These are phyloP conservation scores for Mollisiaceae sp. DNA, from an alignment of 2,329 filamentous ascomycete genomes.

Conservation along the genomic window DNA sequence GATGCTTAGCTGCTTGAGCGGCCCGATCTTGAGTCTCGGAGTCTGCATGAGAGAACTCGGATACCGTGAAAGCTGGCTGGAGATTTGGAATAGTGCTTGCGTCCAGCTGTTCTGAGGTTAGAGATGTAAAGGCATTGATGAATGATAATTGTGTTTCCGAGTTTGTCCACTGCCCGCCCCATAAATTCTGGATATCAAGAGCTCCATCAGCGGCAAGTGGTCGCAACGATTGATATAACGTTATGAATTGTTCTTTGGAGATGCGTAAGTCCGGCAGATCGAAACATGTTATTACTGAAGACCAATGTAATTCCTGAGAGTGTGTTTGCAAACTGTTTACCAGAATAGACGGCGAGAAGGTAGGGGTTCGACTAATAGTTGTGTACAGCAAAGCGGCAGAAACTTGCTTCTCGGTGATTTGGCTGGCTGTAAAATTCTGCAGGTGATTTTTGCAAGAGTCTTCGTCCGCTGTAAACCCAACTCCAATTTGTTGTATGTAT, in stretches of 20 bases:
- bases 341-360: conserved; percentile 58
- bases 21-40: conserved; percentile 64
- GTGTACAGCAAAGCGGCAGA: conserved; percentile 76
- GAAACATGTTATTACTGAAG: conserved; percentile 77
- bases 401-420: conserved; percentile 81
- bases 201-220: conserved; percentile 68
- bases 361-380: conserved; percentile 61
- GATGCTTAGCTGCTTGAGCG: conserved; percentile 76
- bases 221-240: conserved; percentile 78
- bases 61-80: conserved; percentile 73
- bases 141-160: conserved; percentile 93
- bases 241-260: conserved; percentile 79
- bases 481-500: conserved; percentile 75
- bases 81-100: conserved; percentile 84
- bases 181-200: conserved; percentile 86
- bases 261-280: conserved; percentile 80
- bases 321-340: conserved; percentile 67
- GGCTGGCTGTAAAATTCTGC: conserved; percentile 53
- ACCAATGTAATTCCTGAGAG: conserved; percentile 69
- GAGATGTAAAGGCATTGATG: conserved; percentile 81
- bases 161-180: conserved; percentile 88
- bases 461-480: conserved; percentile 75
- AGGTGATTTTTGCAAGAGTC: conserved; percentile 66
- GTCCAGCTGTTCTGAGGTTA: conserved; percentile 77
- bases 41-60: conserved; percentile 66